A percentile compares a stretch with the other conserved stretches of the same genome.
Evolutionary conservation across 164 flowering plant species (phyloP).

Genomic region (Chimonanthus salicifolius): DNA sequence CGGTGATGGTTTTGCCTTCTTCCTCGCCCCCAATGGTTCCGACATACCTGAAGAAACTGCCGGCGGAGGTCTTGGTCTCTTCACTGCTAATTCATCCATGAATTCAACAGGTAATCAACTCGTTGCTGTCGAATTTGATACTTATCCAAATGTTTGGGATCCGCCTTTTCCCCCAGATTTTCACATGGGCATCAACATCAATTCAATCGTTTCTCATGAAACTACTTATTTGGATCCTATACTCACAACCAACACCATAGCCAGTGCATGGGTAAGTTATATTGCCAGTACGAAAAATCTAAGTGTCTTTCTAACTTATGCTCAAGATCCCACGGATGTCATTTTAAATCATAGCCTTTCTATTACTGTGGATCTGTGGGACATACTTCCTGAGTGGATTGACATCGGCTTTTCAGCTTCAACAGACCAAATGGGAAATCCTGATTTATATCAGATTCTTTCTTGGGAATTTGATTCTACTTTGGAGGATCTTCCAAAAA

Average conservation of each 20-base stretch:
- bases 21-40: slow-evolving; percentile 29
- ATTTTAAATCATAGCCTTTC: background rate
- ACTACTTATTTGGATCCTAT: slow-evolving; percentile 17
- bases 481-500: slow-evolving; percentile 6
- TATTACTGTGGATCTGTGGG: slow-evolving; percentile 18
- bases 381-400: slow-evolving; percentile 19
- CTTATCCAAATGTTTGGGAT: slow-evolving; percentile 22
- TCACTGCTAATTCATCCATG: slow-evolving; percentile 7
- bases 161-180: slow-evolving; percentile 8
- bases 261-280: slow-evolving; percentile 30
- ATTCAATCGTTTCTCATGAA: slow-evolving; percentile 21
- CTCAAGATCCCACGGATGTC: background rate
- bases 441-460: slow-evolving; percentile 7
- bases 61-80: slow-evolving; percentile 37
- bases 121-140: slow-evolving; percentile 44
- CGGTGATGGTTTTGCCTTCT: slow-evolving; percentile 49
- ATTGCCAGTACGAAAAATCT: slow-evolving; percentile 20
- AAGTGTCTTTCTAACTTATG: slow-evolving; percentile 11
- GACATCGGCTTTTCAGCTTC: slow-evolving; percentile 23
- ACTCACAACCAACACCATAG: slow-evolving; percentile 6
- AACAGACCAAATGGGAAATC: slow-evolving; percentile 2
- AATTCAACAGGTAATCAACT: slow-evolving; percentile 8
- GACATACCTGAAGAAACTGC: slow-evolving; percentile 24
- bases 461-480: slow-evolving; percentile 18
- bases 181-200: slow-evolving; percentile 40